Base-by-base conservation (phyloP, 1,284 basidiomycete species). In the Microbotryum silenes-acaulis region DNA sequence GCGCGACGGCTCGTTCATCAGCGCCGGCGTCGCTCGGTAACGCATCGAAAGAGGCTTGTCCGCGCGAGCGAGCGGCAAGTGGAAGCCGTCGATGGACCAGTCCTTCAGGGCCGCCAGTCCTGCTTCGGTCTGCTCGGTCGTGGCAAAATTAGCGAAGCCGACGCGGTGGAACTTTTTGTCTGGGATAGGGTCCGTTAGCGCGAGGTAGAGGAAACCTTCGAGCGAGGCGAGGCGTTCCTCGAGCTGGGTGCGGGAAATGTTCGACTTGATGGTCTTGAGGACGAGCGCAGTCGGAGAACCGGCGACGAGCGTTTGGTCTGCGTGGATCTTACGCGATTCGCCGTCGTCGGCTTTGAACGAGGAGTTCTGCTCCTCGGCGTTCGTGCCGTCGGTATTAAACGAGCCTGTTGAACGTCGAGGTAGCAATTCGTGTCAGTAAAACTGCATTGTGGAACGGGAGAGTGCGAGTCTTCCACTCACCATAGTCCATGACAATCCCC, bases 211-310 rank as follows among this genome's bases (percentile, higher is more conserved):
- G 65, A 79, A 80, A 0, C 79, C 78, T 8, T 74, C 71, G 52
- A 75, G 70, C 49, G 74, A 64, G 2, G 68, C 63, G 57, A 78
- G 77, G 46, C 76, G 65, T 75, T 78, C 86, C 78, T 96, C 91
- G 33, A 97, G 80, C 71, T 89, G 91, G 51, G 85, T 77, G 51
- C 91, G 83, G 23, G 88, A 86, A 70, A 93, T 90, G 67, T 89
- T 88, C 29, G 91, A 90, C 48, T 91, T 89, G 66, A 96, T 90
- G 21, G 89, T 91, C 67, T 91, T 85, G 72, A 96, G 91, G 82
- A 94, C 90, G 54, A 97, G 85, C 74, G 37, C 93, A 57, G 21
- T 65, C 27, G 29, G 16, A 47, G 81, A 33, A 63, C 64, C 80
- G 23, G 89, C 84, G 67, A 86, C 82, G 59, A 90, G 77, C 46